These are phyloP conservation scores for Ziziphus jujuba DNA, from an alignment of 306 rosid species.

Conservation along the genomic window DNA sequence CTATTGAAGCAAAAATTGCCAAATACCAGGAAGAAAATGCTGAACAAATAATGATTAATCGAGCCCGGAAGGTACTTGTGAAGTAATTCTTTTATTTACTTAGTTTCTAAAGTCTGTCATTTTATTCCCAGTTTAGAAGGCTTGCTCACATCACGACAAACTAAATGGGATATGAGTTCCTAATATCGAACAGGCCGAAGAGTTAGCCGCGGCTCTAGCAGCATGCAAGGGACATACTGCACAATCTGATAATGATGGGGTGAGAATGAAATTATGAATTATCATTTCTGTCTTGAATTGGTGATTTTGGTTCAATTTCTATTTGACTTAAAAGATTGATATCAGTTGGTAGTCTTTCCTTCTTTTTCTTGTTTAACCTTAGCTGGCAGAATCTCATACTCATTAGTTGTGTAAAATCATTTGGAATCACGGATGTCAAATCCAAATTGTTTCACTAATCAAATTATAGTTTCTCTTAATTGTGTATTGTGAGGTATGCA, in stretches of 20 bases:
- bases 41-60: conserved; percentile 79
- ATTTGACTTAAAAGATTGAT: not conserved
- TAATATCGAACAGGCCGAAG: conserved; percentile 72
- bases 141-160: not conserved
- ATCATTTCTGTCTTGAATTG: not conserved
- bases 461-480: too few species aligned
- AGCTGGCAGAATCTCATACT: too few species aligned
- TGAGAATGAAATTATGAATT: conserved; percentile 34
- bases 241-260: conserved; percentile 62
- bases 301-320: not conserved
- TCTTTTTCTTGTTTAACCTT: not conserved
- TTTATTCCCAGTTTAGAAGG: not conserved
- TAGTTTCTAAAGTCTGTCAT: conserved; percentile 2
- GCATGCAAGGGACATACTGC: conserved; percentile 70
- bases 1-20: conserved; percentile 68
- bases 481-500: too few species aligned
- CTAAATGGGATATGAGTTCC: not conserved
- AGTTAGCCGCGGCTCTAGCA: conserved; percentile 83
- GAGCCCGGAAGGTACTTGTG: conserved; percentile 75
- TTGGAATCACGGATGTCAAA: too few species aligned
- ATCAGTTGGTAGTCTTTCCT: not conserved
- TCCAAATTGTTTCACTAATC: too few species aligned
- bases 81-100: not conserved
- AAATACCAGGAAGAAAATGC: conserved; percentile 86
- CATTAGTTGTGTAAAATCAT: too few species aligned